A percentile compares a stretch with the other conserved stretches of the same genome.
Evolutionary conservation across 805 yeast species (phyloP).

Genomic region (Zygosaccharomyces lentus): DNA sequence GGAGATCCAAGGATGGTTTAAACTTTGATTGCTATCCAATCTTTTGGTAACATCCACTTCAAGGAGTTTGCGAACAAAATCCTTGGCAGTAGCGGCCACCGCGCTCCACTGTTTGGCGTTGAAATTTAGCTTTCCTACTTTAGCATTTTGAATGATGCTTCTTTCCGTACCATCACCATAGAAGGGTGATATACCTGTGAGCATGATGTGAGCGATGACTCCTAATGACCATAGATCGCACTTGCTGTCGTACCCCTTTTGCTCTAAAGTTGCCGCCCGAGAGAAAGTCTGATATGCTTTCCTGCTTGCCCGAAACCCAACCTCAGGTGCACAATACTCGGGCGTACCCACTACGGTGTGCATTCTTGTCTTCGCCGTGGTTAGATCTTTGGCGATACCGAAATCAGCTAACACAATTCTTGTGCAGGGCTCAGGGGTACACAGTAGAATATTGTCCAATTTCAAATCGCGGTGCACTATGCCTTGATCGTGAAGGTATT

Average conservation of each 20-base stretch:
- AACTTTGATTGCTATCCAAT: slow-evolving; percentile 37
- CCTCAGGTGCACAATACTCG: slow-evolving; percentile 71
- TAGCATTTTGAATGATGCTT: slow-evolving; percentile 41
- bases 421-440: slow-evolving; percentile 49
- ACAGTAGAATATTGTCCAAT: slow-evolving; percentile 58
- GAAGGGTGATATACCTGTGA: slow-evolving; percentile 64
- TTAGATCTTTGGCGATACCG: slow-evolving; percentile 47
- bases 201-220: slow-evolving; percentile 51
- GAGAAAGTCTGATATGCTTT: slow-evolving; percentile 27
- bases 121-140: slow-evolving; percentile 40
- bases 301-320: slow-evolving; percentile 42
- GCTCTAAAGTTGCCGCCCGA: slow-evolving; percentile 25
- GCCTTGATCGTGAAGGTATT: slow-evolving; percentile 49
- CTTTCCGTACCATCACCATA: slow-evolving; percentile 44
- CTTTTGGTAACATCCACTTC: slow-evolving; percentile 39
- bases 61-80: slow-evolving; percentile 42
- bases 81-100: slow-evolving; percentile 42
- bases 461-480: slow-evolving; percentile 67
- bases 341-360: slow-evolving; percentile 58
- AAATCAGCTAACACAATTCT: slow-evolving; percentile 63
- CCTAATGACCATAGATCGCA: slow-evolving; percentile 74
- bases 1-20: slow-evolving; percentile 47
- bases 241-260: slow-evolving; percentile 47
- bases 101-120: slow-evolving; percentile 40
- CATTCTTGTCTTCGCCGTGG: slow-evolving; percentile 38